Evolutionary conservation across 768 basidiomycete genomes (phyloP), one percentile per base, ranked within the genome.

Genomic region (Candolleomyces aberdarensis): DNA sequence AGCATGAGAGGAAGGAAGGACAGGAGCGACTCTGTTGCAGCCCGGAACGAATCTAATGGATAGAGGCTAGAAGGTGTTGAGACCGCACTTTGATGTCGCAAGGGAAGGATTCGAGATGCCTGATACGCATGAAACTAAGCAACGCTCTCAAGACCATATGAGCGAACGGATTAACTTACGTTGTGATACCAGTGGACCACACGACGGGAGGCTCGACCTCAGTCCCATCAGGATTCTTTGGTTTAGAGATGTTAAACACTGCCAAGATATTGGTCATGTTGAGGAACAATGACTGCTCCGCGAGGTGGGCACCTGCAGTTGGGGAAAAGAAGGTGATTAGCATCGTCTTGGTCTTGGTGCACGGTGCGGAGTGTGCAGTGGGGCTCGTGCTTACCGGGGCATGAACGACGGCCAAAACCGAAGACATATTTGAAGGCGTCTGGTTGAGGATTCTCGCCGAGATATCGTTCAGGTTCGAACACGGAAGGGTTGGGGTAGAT

Each of bases 201-300:
- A 71, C 65, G 10, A 74, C 65, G 13, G 68, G 64, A 0, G 77
- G 76, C 31, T 72, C 73, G n/a, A 78, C 70, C 60, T 78, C 74
- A 15, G 69, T 61, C 5, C 79, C 77, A 54, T 70, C 62, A 20
- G 57, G 63, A 47, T 76, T 75, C 5, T 70, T 46, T 1, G 74
- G 71, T 61, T 77, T 78, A 2, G 64, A 62, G 39, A 82, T 75
- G n/a, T 73, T 61, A 56, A 82, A 77, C 6, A 70, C 64, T 5
- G 79, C 68, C 13, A 80, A 66, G 32, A 78, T 70, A 36, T 70
- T 74, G 14, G 71, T 62, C 6, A 80, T 72, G 50, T 71, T 73
- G 20, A 78, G 62, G 65, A 78, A 80, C 51, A 78, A 36, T 0
- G 74, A 71, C 51, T 69, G 65, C 51, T 75, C 70, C 0, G 73